Evolutionary conservation across 306 rosid species (phyloP), one percentile per base, ranked within the genome.

Genomic region (Lathyrus sativus): DNA sequence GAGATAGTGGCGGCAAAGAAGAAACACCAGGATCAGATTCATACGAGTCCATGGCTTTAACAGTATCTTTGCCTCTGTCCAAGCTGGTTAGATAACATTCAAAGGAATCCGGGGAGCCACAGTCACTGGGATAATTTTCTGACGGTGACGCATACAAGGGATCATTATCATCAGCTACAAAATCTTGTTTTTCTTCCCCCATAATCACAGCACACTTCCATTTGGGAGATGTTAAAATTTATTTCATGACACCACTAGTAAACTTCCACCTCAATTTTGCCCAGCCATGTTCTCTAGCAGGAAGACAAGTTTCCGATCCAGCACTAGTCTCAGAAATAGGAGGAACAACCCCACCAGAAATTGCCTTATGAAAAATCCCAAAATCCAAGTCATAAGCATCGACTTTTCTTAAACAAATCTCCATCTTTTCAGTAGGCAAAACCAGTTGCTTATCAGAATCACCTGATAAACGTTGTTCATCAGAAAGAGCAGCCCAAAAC

Each of bases 271-370:
- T 75, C 53, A 88, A 50, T 67, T 85, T 83, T 42, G 85, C 86
- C 98, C 98, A 92, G 35, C 89, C 96, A 66, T 80, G 85, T 79
- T 82, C 93, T 81, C 88, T 80, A 17, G 92, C 85, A 1, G 98
- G 98, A 65, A 92, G 91, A 62, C 85, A 83, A 62, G 91, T 92
- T 72, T 92, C 98, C 1, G 87, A 88, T 68, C 84, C 93, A 2
- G 84, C 65, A 68, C 77, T 83, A 24, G 91, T 82, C 11, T 62
- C 81, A 10, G 86, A 63, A 53, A 88, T 82, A 2, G 96, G 96
- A 5, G 96, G 96, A 82, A 89, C 96, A 77, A 90, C 93, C 67
- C 96, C 96, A 43, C 96, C 96, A 38, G 90, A 83, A 71, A 88
- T 83, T 3, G 96, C 98, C 86, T 82, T 88, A n/a, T 67, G 80